Evolutionary conservation across 1,139 yeast genomes (phyloP), one percentile per base, ranked within the genome.

Genomic region (Pichiaceae sp.): DNA sequence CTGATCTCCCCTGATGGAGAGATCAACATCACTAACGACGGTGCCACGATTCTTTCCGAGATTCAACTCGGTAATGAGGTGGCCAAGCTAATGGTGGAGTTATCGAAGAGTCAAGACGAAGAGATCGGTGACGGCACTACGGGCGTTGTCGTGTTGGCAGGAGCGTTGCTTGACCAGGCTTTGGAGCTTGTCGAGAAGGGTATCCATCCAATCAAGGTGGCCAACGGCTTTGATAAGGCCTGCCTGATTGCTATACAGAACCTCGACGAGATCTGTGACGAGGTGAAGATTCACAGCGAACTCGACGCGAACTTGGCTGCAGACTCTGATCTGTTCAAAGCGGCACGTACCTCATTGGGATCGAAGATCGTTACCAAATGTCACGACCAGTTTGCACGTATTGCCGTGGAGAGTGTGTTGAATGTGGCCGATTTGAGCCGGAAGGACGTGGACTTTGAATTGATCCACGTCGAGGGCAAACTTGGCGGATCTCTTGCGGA

Each of bases 61-160:
- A 91, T 93, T 97, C 95, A 91, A 58, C 71, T 93, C 47, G 96
- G 87, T 50, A 87, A 84, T 59, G 95, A 91, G 63, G 89, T 93
- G 54, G 99, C 98, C 48, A 91, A 91, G 62, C 70, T 93, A 46
- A 67, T 93, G 55, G 99, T 91, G 29, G 96, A 93, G 64, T 72
- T 93, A 50, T 85, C 96, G 26, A 83, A 77, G 60, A 85, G 96
- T 18, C 99, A 93, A 66, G 99, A 93, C 60, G 96, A 91, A 56
- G 98, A 93, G 64, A 87, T 93, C 54, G 99, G 99, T 40, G 99
- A 93, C 58, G 99, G 99, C 56, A 93, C 99, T 30, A 93, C 99
- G 3, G 98, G 98, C 53, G 99, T 93, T 25, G 98, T 91, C 40
- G 97, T 93, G 1, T 67, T 93, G 37, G 97, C 98, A 2, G 85